Base-by-base conservation (phyloP, 495 filamentous ascomycete genomes). In the Podospora conica region DNA sequence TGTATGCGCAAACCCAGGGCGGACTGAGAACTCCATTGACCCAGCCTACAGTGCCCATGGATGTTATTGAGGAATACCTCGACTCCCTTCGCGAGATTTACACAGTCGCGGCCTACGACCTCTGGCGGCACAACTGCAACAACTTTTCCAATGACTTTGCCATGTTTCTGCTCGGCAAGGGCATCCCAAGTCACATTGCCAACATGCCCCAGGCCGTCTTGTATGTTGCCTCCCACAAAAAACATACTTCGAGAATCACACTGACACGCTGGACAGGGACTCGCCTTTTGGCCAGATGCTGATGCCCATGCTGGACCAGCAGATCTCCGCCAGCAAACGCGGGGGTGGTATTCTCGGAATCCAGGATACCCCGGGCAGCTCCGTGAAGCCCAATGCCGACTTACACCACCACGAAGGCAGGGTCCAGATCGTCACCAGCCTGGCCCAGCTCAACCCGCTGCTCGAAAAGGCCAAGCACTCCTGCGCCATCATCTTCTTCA, bases 71-170 rank as follows among this genome's bases (percentile, higher is more conserved):
- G 65, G 93, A 98, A 70, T 98, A 97, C 76, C 77, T 98, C 9
- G 91, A 92, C 29, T 93, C 90, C 3, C 73, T 98, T 55, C 88
- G 86, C 61, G 81, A 86, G 22, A 88, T 96, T 29, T 98, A 96
- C 72, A 94, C 91, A 0, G 83, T 88, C 6, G 89, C 96, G 89
- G 91, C 90, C 0, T 97, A 97, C 71, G 91, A 96, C 74, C 81
- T 96, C 3, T 85, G 78, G 68, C 80, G 89, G 48, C 93, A 97
- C 72, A 98, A 98, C 73, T 97, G 95, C 84, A 98, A 98, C 79
- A 98, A 98, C 80, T 98, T 98, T 76, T 90, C 92, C 5, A 93
- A 98, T 72, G 95, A 98, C 67, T 86, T 98, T 68, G 78, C 90
- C 57, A 96, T 89, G 80, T 97, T 98, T 65, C 81, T 98, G 2